phyloP scores from a whole-genome alignment of 2,329 filamentous ascomycete species.

The Aspergillus alliaceus region DNA sequence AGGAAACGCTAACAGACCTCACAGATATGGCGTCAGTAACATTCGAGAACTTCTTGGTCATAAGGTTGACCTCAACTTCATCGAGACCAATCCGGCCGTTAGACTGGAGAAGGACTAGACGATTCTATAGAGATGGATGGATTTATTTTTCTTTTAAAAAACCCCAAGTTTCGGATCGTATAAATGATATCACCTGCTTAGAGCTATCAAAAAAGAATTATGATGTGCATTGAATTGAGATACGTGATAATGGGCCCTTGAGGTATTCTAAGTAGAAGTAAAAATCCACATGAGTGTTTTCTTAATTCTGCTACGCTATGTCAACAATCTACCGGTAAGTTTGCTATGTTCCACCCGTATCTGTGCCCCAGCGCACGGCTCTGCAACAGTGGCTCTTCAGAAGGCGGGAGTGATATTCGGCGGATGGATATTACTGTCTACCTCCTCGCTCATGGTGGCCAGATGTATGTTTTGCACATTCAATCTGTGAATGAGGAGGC shows the following conservation, averaged over 20 bases:
- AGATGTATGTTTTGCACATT: conserved; percentile 24
- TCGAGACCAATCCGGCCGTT: conserved; percentile 87
- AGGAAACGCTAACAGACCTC: conserved; percentile 9
- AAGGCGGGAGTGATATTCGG: conserved; percentile 47
- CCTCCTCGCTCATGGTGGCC: conserved; percentile 44
- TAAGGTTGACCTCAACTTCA: conserved; percentile 91
- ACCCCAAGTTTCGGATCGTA: background rate
- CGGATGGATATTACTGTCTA: conserved; percentile 38
- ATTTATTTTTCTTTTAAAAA: conserved; percentile 15
- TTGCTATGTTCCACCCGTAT: conserved; percentile 62
- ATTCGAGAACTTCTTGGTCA: conserved; percentile 91
- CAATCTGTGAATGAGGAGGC: conserved; percentile 40
- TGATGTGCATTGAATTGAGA: conserved; percentile 3
- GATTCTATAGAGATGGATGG: conserved; percentile 18
- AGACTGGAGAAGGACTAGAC: conserved; percentile 78
- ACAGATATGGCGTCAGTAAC: conserved; percentile 72
- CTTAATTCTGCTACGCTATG: background rate
- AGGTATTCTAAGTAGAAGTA: background rate
- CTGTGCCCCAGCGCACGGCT: conserved; percentile 64
- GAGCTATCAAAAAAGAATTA: conserved; percentile 5
- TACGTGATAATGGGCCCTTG: background rate
- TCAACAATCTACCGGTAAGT: background rate
- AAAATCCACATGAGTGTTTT: no score
- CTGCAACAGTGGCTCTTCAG: conserved; percentile 65
- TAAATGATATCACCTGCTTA: background rate